Base-by-base conservation (phyloP, 208 protist species). In the Wallacemonas collosoma region DNA sequence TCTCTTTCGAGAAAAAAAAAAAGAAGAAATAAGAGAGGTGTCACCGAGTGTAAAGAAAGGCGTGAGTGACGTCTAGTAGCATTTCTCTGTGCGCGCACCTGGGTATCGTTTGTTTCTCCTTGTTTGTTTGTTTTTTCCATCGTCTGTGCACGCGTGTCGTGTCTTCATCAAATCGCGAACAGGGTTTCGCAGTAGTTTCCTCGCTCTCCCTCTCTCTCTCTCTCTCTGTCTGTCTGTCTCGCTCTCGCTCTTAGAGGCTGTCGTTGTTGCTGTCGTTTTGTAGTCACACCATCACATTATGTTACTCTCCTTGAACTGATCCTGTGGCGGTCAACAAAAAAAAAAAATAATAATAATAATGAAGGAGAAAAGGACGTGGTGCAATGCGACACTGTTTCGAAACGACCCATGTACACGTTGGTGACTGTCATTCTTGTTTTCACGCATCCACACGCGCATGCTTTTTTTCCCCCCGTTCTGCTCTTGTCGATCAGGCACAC, bases 251-350 rank as follows among this genome's bases (percentile, higher is more conserved):
- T 38, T 72, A 5, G 15, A 48, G 26, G 60, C 26, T 9, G 17
- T 68, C 9, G 26, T 74, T 40, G 63, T 43, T 65, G n/a, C 56
- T 67, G 26, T 67, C 26, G 65, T 55, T 2, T 65, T 62, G 54
- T 76, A 2, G 26, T 61, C 36, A 35, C 40, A 39, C 48, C 12
- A 1, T 41, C n/a, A 51, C 38, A 51, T 8, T 43, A 58, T 50
- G 50, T 43, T 45, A 3, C 1, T 70, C 5, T 75, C 35, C 54
- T 2, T 47, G 38, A 2, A 14, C n/a, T 35, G 35, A 40, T 60
- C 50, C n/a, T 8, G 26, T 70, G 11, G 5, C 8, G 12, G 36
- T n/a, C 57, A 11, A 36, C 7, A 44, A 17, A 40, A 41, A 54
- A 56, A 64, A 17, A 72, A 41, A 56, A 8, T 7, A 72, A 56